phyloP scores from a whole-genome alignment of 106 monocot species.

The Allium cepa region DNA sequence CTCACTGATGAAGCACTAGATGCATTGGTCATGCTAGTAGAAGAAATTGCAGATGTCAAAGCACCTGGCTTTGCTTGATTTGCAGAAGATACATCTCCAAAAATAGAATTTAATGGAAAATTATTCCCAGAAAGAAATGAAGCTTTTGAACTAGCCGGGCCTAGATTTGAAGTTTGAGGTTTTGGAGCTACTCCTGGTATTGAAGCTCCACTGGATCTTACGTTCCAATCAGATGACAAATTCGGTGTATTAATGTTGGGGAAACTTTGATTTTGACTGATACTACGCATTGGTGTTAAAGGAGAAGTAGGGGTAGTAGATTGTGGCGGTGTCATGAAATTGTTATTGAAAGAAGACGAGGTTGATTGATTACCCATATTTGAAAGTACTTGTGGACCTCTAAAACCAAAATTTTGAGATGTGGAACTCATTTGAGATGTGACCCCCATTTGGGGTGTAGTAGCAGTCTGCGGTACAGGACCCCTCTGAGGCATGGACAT shows the following conservation, averaged over 20 bases:
- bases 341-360: constrained; percentile 19
- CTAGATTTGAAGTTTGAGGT: constrained; percentile 17
- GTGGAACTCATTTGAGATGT: constrained; percentile 20
- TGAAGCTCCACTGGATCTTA: constrained; percentile 19
- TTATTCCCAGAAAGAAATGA: constrained; percentile 59
- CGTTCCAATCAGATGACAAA: constrained; percentile 49
- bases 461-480: too few species aligned
- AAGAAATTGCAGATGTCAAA: constrained; percentile 19
- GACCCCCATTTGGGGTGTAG: neutral
- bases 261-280: constrained; percentile 18
- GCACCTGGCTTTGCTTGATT: constrained; percentile 39
- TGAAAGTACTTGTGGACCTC: constrained; percentile 35
- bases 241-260: constrained; percentile 25
- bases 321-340: constrained; percentile 40
- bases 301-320: constrained; percentile 22
- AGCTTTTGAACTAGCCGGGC: constrained; percentile 34
- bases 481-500: too few species aligned
- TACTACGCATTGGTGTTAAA: constrained; percentile 24
- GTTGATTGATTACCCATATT: constrained; percentile 40
- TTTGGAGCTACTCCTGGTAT: constrained; percentile 24
- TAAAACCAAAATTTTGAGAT: constrained; percentile 34
- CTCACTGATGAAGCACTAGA: constrained; percentile 1
- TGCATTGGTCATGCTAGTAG: constrained; percentile 22
- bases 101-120: constrained; percentile 39
- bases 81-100: constrained; percentile 54